These are phyloP conservation scores for Entomortierella beljakovae DNA, from an alignment of 192 early-diverging fungal species.

Conservation along the genomic window DNA sequence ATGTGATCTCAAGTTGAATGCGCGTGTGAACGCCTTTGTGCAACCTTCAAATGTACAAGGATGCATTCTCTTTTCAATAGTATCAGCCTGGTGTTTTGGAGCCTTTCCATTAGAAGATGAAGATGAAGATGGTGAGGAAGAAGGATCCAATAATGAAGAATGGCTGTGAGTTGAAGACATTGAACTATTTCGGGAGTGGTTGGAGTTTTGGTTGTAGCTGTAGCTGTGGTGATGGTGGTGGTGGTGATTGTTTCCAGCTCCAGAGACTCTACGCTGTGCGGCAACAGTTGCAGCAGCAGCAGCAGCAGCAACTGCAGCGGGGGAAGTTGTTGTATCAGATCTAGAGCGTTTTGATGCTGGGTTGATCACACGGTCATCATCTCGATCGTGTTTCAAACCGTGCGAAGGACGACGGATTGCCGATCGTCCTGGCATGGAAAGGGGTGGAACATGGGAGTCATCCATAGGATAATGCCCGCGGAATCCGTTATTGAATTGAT, in stretches of 20 bases:
- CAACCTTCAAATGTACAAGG: constrained; percentile 66
- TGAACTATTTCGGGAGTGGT: constrained; percentile 45
- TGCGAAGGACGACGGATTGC: constrained; percentile 10
- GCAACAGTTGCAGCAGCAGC: constrained; percentile 14
- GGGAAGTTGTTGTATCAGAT: constrained; percentile 7
- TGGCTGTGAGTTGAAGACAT: constrained; percentile 41
- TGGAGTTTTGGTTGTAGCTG: constrained; percentile 2
- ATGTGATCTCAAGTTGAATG: constrained; percentile 90
- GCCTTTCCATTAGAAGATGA: constrained; percentile 16
- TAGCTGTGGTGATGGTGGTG: constrained; percentile 1
- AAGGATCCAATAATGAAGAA: constrained; percentile 3
- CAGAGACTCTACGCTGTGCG: constrained; percentile 11
- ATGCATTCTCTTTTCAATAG: constrained; percentile 51
- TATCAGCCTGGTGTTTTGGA: constrained; percentile 15
- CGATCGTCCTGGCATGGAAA: constrained; percentile 17
- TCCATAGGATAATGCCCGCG: constrained; percentile 9
- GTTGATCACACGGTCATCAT: constrained; percentile 3
- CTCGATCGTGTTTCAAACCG: constrained; percentile 19
- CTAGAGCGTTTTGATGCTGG: constrained; percentile 16
- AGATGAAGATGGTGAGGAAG: constrained; percentile 2
- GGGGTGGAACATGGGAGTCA: constrained; percentile 24
- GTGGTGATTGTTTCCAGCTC: constrained; percentile 6
- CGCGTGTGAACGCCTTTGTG: constrained; percentile 83
- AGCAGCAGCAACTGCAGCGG: background rate
- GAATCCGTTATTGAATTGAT: background rate